Evolutionary conservation across 2,329 filamentous ascomycete species (phyloP).

Genomic region (Monilinia fructicola): DNA sequence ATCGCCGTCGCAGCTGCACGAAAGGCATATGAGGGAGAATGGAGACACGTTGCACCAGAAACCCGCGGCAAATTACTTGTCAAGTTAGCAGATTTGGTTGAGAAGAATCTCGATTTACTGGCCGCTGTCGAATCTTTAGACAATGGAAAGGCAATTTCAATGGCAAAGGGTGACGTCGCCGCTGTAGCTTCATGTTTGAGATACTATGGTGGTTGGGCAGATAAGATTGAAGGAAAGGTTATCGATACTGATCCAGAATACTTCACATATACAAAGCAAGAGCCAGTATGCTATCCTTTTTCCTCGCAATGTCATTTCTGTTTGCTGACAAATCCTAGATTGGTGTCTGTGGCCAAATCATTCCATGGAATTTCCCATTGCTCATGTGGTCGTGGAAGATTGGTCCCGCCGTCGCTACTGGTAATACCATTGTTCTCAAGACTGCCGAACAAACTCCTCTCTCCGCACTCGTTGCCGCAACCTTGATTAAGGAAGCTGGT

Average conservation of each 20-base stretch:
- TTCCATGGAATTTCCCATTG: constrained; percentile 71
- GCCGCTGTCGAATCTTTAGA: constrained; percentile 84
- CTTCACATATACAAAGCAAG: constrained; percentile 67
- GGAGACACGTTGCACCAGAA: constrained; percentile 67
- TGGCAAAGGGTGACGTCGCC: constrained; percentile 73
- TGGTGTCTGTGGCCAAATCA: constrained; percentile 70
- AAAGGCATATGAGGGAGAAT: constrained; percentile 76
- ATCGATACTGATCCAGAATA: constrained; percentile 63
- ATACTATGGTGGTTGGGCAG: constrained; percentile 77
- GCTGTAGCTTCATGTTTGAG: constrained; percentile 69
- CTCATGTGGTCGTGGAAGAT: constrained; percentile 69
- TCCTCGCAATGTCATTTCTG: neutral
- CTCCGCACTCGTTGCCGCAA: constrained; percentile 53
- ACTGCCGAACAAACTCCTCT: constrained; percentile 63
- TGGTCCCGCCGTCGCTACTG: constrained; percentile 58
- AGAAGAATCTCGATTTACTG: constrained; percentile 74
- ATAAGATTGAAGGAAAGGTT: constrained; percentile 70
- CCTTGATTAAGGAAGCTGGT: constrained; percentile 60
- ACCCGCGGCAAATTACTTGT: constrained; percentile 67
- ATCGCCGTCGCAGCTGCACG: constrained; percentile 82
- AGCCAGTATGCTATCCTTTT: constrained; percentile 51
- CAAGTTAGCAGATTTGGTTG: constrained; percentile 77
- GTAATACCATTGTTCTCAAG: constrained; percentile 61
- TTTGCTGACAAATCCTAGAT: constrained; percentile 40
- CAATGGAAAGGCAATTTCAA: constrained; percentile 78